Conservation (phyloP, 1,284 basidiomycete genomes). For the Microbotryum scabiosae region DNA sequence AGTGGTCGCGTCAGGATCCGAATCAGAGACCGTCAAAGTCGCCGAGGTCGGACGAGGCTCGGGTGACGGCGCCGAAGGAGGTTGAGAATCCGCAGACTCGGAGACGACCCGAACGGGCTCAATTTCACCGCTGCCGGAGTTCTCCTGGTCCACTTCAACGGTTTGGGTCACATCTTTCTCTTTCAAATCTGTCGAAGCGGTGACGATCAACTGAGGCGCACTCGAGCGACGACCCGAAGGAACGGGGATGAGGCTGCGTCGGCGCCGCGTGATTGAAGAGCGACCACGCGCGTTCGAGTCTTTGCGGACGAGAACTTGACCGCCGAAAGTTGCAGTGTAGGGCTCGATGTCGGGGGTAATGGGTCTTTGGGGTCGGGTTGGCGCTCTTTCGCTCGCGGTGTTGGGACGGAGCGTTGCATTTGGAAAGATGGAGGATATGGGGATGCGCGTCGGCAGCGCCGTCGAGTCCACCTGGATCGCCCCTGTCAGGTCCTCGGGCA, state of each 20-base stretch:
- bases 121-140: not conserved
- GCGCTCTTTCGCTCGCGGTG: conserved; percentile 2
- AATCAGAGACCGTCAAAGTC: not conserved
- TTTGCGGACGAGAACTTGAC: not conserved
- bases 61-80: not conserved
- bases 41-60: not conserved
- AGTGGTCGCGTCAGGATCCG: not conserved
- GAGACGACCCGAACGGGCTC: not conserved
- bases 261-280: conserved; percentile 3
- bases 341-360: conserved; percentile 1
- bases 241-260: not conserved
- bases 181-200: too few species aligned
- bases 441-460: conserved; percentile 11
- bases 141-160: not conserved
- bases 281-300: conserved; percentile 1
- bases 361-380: conserved; percentile 3
- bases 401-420: not conserved
- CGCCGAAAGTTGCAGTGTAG: conserved; percentile 2
- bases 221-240: not conserved
- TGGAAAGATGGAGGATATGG: conserved; percentile 13
- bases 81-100: not conserved
- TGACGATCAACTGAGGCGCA: too few species aligned
- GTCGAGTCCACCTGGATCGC: not conserved
- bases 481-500: not conserved
- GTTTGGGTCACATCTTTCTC: too few species aligned